Percentiles rank a stretch among this genome's conserved stretches.
Conservation (phyloP, 2,329 filamentous ascomycete genomes). For the Coniosporium tulheliwenetii region DNA sequence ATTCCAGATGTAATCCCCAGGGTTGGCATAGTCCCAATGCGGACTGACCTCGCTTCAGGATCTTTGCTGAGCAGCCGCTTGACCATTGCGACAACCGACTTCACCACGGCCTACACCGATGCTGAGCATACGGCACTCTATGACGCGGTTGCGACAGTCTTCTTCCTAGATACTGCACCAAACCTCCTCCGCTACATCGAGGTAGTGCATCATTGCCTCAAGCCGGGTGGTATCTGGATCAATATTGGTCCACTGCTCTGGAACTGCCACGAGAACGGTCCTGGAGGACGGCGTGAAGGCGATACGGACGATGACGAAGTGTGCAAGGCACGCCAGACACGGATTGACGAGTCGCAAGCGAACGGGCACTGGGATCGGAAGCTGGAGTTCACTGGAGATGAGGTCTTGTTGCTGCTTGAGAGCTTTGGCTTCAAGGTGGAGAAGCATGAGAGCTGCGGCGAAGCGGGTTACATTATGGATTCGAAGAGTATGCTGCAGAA, state of each 20-base stretch:
- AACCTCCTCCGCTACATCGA: slow-evolving; percentile 85
- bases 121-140: slow-evolving; percentile 46
- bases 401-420: slow-evolving; percentile 63
- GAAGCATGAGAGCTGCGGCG: slow-evolving; percentile 26
- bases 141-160: slow-evolving; percentile 75
- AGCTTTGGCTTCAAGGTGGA: slow-evolving; percentile 58
- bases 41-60: slow-evolving; percentile 7
- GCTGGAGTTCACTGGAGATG: slow-evolving; percentile 80
- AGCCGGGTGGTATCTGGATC: slow-evolving; percentile 63
- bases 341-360: slow-evolving; percentile 5
- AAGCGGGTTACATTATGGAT: slow-evolving; percentile 79
- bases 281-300: slow-evolving; percentile 33
- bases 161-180: slow-evolving; percentile 94
- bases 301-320: slow-evolving; percentile 12
- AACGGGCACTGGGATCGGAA: slow-evolving; percentile 70
- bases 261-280: slow-evolving; percentile 76
- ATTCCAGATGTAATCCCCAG: slow-evolving; percentile 57
- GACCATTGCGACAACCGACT: slow-evolving; percentile 89
- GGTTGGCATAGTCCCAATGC: slow-evolving; percentile 14
- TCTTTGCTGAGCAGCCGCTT: slow-evolving; percentile 46
- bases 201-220: slow-evolving; percentile 63
- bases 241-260: slow-evolving; percentile 86
- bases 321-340: slow-evolving; percentile 3
- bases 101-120: slow-evolving; percentile 68
- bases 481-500: slow-evolving; percentile 72